Base-by-base conservation (phyloP, 1,284 basidiomycete species). In the Pseudomicrostroma phylloplanum region DNA sequence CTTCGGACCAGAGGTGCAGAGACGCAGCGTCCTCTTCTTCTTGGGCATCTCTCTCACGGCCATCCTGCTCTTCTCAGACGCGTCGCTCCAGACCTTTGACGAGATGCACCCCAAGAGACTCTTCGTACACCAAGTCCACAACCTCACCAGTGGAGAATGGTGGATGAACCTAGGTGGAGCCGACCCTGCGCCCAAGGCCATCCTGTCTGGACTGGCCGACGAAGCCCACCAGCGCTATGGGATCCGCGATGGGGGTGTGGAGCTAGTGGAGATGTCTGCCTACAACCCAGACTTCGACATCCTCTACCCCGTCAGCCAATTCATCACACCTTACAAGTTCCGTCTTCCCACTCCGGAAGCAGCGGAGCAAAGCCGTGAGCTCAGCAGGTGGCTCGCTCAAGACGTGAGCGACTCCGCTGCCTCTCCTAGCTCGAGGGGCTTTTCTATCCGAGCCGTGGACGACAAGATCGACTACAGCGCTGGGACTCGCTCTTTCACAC, bases 111-210 rank as follows among this genome's bases (percentile, higher is more conserved):
- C 93, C 65, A 92, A 92, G 80, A 83, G 94, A 58, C 68, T 96
- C 51, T 92, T 90, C 70, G 84, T 93, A 23, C 82, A 96, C 61
- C 89, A 92, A 77, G 84, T 87, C 69, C 91, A 94, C 80, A 93
- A 97, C 78, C 75, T 80, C 56, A 81, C 80, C 15, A 76, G 90
- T 57, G 88, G 87, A 26, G 86, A 89, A 67, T 87, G 88, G 68
- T 85, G 88, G 65, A 81, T 94, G 21, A 91, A 96, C 72, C 79
- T 97, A 43, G 91, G 90, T 3, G 83, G 87, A 1, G 88, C 92
- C 13, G 93, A 97, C 76, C 84, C 87, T 6, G 91, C 90, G 0
- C 88, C 91, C 1, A 87, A 87, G 51, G 25, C 21, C 21, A 17
- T 54, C 8, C 88, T 91, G 66, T 80, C 84, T 6, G 71, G 77